Base-by-base conservation (phyloP, 768 basidiomycete species). In the Ramaria sp. region DNA sequence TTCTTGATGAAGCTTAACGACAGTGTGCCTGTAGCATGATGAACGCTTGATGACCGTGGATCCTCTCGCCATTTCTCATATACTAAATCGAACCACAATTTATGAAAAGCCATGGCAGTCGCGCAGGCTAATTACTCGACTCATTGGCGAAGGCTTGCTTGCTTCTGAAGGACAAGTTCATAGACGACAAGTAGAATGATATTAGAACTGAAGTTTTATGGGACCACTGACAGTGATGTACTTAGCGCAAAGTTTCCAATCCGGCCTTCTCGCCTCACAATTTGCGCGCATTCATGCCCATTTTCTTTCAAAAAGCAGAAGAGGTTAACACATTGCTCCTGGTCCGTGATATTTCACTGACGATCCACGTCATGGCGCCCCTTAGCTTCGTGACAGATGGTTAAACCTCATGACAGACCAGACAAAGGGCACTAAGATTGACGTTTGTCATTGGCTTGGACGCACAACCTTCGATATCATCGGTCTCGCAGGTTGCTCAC, bases 381-480 rank as follows among this genome's bases (percentile, higher is more conserved):
- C 30, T 58, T 30, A 67, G 67, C 59, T 68, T 24, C 58, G 64
- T 15, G 59, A 62, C 46, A 33, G 46, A 31, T 61, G 66, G 64
- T 38, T 46, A 24, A 53, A 51, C 17, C 56, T 63, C 10, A 27
- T 61, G 27, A 24, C 54, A 38, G 33, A 54, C 34, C 57, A 10
- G 0, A 51, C 17, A 4, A 49, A 64, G 7, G 73, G 64, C 7
- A 63, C 66, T 59, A 75, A 63, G 63, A 65, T 96, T 24, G 89
- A 96, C 63, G 80, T 93, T 7, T 83, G 80, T 64, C 81, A 79
- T 61, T 94, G 87, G 86, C 69, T 93, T 34, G 86, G 83, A 60
- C 78, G 90, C 43, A 83, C 84, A 9, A 91, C 91, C 0, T 88
- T 96, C 64, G 93, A 95, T 67, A 84, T 94, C 45, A 91, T 96